phyloP scores from a whole-genome alignment of 2,329 filamentous ascomycete genomes.

The Aspergillus sp. region DNA sequence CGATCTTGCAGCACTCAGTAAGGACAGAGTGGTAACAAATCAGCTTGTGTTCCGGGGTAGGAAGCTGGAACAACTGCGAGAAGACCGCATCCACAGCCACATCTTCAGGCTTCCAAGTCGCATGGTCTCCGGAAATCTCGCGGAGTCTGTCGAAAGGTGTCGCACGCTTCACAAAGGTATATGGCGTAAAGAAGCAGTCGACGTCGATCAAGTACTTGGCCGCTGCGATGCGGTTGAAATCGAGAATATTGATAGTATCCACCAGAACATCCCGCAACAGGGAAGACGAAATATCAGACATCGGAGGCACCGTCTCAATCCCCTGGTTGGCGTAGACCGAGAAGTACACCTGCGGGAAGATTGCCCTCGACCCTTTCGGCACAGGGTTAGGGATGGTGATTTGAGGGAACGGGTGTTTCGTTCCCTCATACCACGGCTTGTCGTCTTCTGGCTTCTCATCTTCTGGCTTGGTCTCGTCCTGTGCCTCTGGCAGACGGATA shows the following conservation, averaged over 20 bases:
- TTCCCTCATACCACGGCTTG: constrained; percentile 57
- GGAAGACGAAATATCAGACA: constrained; percentile 72
- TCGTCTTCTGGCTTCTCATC: constrained; percentile 43
- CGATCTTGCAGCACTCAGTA: constrained; percentile 93
- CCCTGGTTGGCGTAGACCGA: constrained; percentile 89
- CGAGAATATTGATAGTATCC: constrained; percentile 89
- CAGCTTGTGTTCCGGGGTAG: constrained; percentile 83
- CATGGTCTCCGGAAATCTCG: constrained; percentile 58
- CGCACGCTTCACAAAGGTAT: constrained; percentile 89
- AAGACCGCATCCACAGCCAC: constrained; percentile 97
- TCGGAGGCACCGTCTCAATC: constrained; percentile 79
- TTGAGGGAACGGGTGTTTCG: constrained; percentile 73
- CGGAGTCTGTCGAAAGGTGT: constrained; percentile 88
- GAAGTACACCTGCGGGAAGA: constrained; percentile 92
- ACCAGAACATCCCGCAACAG: constrained; percentile 80
- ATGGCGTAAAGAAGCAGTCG: constrained; percentile 87
- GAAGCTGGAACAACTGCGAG: constrained; percentile 87
- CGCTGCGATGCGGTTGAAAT: constrained; percentile 85
- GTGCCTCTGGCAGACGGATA: constrained; percentile 29
- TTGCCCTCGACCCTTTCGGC: constrained; percentile 66
- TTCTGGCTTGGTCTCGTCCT: constrained; percentile 52
- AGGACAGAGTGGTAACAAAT: constrained; percentile 96
- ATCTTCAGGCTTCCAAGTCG: constrained; percentile 97
- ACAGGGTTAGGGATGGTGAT: constrained; percentile 75
- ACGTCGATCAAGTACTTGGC: constrained; percentile 90